Evolutionary conservation across 768 basidiomycete genomes (phyloP).

Genomic region (Lactifluus volemus): DNA sequence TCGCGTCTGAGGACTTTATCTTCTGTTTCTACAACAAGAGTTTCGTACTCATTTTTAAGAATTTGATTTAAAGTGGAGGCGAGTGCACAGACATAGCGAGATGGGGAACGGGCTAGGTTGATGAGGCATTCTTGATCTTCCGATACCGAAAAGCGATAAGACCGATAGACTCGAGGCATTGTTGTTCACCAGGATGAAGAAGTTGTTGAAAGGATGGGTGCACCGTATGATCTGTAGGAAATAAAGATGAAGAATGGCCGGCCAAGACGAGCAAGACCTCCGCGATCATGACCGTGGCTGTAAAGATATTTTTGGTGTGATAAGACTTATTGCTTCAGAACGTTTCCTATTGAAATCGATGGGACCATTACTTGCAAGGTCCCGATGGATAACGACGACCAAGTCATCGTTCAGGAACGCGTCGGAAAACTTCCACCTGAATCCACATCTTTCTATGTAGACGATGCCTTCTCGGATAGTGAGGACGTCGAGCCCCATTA

Average conservation of each 20-base stretch:
- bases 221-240: constrained; percentile 49
- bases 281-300: constrained; percentile 57
- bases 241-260: constrained; percentile 82
- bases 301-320: neutral
- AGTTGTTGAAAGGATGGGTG: constrained; percentile 59
- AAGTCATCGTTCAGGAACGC: neutral
- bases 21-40: constrained; percentile 72
- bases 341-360: neutral
- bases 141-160: constrained; percentile 68
- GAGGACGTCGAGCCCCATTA: constrained; percentile 41
- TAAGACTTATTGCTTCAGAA: neutral
- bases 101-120: constrained; percentile 46
- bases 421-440: neutral
- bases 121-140: constrained; percentile 54
- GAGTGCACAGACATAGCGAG: constrained; percentile 73
- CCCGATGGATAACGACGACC: constrained; percentile 6
- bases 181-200: constrained; percentile 83
- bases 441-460: constrained; percentile 22
- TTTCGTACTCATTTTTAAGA: constrained; percentile 72
- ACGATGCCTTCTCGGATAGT: constrained; percentile 62
- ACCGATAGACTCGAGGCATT: constrained; percentile 74
- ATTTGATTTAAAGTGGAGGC: constrained; percentile 66
- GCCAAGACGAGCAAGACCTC: constrained; percentile 82
- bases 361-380: neutral
- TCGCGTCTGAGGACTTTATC: constrained; percentile 70